A percentile compares a stretch with the other conserved stretches of the same genome.
Conservation (phyloP, 768 basidiomycete species). For the Crepidotus variabilis region DNA sequence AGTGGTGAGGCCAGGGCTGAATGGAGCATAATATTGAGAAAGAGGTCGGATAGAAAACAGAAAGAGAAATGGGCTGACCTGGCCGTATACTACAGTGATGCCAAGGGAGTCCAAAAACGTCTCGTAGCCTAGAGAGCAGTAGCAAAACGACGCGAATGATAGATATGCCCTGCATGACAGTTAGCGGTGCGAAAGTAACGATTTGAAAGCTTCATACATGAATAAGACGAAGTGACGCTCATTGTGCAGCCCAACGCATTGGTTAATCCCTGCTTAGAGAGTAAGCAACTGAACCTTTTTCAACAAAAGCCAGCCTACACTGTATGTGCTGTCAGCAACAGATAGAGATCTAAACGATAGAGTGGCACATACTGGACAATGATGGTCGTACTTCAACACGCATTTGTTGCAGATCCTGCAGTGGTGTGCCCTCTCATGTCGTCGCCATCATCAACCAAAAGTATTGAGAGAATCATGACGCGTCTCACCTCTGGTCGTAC, state of each 20-base stretch:
- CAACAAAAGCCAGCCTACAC: constrained; percentile 21
- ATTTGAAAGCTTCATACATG: constrained; percentile 55
- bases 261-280: constrained; percentile 76
- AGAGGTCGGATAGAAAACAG: not conserved
- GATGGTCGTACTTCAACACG: constrained; percentile 87
- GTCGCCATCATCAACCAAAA: constrained; percentile 10
- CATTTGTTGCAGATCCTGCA: constrained; percentile 90
- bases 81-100: constrained; percentile 27
- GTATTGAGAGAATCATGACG: not conserved
- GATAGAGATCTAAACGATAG: constrained; percentile 2
- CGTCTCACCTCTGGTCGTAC: constrained; percentile 73
- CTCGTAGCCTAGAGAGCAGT: constrained; percentile 59
- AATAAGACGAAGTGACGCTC: constrained; percentile 96
- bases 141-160: constrained; percentile 62
- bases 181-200: not conserved
- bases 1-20: constrained; percentile 50
- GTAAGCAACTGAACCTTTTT: not conserved
- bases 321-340: constrained; percentile 7
- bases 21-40: not conserved
- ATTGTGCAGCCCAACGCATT: constrained; percentile 94
- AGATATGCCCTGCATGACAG: constrained; percentile 67
- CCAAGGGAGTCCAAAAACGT: constrained; percentile 58
- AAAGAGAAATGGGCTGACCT: constrained; percentile 27
- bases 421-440: constrained; percentile 79
- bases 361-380: constrained; percentile 73